Evolutionary conservation across 805 yeast species (phyloP).

Genomic region (Yamadazyma philogaea): DNA sequence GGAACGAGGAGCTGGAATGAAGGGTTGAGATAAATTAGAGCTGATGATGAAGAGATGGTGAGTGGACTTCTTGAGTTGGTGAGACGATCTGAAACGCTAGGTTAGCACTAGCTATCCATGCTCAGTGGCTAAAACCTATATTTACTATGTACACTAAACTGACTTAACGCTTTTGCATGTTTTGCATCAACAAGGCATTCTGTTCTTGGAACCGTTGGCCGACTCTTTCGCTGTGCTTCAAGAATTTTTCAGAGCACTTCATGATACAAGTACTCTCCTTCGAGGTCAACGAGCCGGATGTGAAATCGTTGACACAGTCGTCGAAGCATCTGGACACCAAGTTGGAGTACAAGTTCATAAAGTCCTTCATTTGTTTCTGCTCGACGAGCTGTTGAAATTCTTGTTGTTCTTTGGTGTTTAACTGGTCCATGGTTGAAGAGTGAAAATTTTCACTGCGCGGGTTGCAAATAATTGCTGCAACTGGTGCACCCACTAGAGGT

Average conservation of each 20-base stretch:
- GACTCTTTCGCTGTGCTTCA: conserved; percentile 96
- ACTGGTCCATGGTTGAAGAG: conserved; percentile 74
- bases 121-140: too few species aligned
- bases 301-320: conserved; percentile 98
- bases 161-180: conserved; percentile 38
- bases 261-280: conserved; percentile 84
- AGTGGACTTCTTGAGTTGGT: too few species aligned
- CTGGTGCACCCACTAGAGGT: too few species aligned
- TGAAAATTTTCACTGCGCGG: conserved; percentile 10
- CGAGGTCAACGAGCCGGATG: conserved; percentile 79
- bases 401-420: conserved; percentile 94
- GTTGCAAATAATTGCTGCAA: neutral
- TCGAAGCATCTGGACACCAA: conserved; percentile 95
- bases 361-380: conserved; percentile 97
- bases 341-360: conserved; percentile 94
- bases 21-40: too few species aligned
- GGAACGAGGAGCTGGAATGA: too few species aligned
- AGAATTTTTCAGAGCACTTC: conserved; percentile 95
- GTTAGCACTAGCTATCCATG: too few species aligned
- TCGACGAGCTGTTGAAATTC: conserved; percentile 94
- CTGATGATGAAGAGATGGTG: too few species aligned
- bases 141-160: neutral
- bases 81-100: too few species aligned
- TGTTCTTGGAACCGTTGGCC: conserved; percentile 99
- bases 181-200: conserved; percentile 77